Evolutionary conservation across 176 grass and related monocot species (phyloP).

Genomic region (Carex littledalei): DNA sequence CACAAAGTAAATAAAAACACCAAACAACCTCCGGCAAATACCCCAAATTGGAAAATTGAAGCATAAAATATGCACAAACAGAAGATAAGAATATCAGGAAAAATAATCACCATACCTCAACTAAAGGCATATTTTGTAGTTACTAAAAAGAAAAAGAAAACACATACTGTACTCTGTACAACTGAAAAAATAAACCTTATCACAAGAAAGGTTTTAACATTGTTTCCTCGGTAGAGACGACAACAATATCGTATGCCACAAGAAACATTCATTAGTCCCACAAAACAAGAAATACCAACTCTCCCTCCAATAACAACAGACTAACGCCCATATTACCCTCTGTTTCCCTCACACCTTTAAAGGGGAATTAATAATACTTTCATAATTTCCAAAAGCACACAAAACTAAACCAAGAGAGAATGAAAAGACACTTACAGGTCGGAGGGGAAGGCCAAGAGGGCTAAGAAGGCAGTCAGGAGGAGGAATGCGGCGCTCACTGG

Average conservation of each 20-base stretch:
- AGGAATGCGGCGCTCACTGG: constrained; percentile 58
- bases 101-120: not conserved
- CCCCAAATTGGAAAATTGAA: not conserved
- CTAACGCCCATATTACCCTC: not conserved
- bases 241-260: not conserved
- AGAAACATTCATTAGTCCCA: not conserved
- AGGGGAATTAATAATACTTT: not conserved
- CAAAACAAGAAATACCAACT: not conserved
- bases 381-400: not conserved
- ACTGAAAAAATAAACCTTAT: not conserved
- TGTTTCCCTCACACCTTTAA: not conserved
- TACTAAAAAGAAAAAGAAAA: not conserved
- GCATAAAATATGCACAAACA: not conserved
- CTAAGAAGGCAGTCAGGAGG: constrained; percentile 80
- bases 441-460: constrained; percentile 89
- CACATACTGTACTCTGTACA: not conserved
- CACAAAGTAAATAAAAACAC: not conserved
- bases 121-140: not conserved
- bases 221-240: not conserved
- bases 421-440: constrained; percentile 51
- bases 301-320: not conserved
- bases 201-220: not conserved
- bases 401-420: not conserved
- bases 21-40: not conserved
- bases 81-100: not conserved